phyloP scores from a whole-genome alignment of 306 rosid species.

The Acacia melanoxylon region DNA sequence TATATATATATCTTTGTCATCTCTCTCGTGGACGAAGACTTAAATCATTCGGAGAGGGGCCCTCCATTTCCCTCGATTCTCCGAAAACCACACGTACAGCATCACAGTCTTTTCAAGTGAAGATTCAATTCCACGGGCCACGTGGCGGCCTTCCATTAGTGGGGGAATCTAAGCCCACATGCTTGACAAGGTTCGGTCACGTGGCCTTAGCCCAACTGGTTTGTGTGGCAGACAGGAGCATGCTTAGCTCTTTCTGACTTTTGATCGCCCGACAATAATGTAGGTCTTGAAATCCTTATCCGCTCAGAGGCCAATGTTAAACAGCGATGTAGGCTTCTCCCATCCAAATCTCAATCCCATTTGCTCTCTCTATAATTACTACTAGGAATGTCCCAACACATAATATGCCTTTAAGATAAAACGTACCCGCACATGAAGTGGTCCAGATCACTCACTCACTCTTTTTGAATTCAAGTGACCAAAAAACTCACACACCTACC shows the following conservation, averaged over 20 bases:
- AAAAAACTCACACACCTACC: not conserved
- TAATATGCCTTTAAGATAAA: not conserved
- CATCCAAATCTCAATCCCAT: not conserved
- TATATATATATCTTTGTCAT: not conserved
- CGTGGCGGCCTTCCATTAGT: constrained; percentile 33
- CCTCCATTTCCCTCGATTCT: not conserved
- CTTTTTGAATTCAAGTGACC: not conserved
- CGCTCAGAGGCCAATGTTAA: constrained; percentile 8
- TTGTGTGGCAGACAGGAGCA: constrained; percentile 47
- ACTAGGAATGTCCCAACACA: not conserved
- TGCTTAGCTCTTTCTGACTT: constrained; percentile 32
- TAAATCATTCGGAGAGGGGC: not conserved
- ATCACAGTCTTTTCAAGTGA: constrained; percentile 30
- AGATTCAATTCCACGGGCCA: not conserved
- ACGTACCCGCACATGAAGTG: not conserved
- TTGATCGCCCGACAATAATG: constrained; percentile 21
- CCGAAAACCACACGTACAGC: not conserved
- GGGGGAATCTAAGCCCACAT: constrained; percentile 56
- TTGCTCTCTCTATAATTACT: not conserved
- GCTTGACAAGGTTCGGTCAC: constrained; percentile 43
- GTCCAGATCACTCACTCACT: not conserved
- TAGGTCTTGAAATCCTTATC: constrained; percentile 43
- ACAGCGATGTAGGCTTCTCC: not conserved
- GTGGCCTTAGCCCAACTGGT: constrained; percentile 51
- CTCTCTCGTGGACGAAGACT: not conserved